Evolutionary conservation across 2,329 filamentous ascomycete genomes (phyloP), one percentile per base, ranked within the genome.

Genomic region (Geosmithia flava): DNA sequence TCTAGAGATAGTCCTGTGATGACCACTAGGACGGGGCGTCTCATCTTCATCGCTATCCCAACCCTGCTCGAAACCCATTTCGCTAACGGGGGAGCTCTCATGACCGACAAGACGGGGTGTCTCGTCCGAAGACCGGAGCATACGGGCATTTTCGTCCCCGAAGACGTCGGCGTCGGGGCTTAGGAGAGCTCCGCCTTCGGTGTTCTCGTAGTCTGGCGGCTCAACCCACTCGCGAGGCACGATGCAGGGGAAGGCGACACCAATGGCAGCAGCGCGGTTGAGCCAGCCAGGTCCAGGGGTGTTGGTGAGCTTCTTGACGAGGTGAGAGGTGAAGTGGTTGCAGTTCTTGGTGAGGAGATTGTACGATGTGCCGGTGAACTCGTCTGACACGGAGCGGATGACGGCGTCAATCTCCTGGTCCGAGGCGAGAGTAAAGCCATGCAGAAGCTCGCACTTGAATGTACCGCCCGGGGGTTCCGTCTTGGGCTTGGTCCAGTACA

Each of bases 261-360:
- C 87, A 53, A 94, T 87, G 55, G 78, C 83, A n/a, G 87, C 87
- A 1, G 87, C 87, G 48, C 87, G 78, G 59, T 94, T 94, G 48
- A 94, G 68, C 84, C 87, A 94, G 17, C 64, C 66, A 0, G 87
- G 87, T 0, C 84, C 85, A 1, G 80, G 69, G 44, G 78, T 75
- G 6, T 81, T 79, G 2, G 85, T 91, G 48, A 94, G 72, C 54
- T 77, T 78, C 60, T 83, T 72, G 64, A 85, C 89, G 17, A 94
- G 74, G 56, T 84, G 80, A 19, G 80, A 80, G 2, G 87, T 91
- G 62, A 94, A 94, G 62, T 94, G 87, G 62, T 94, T 94, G 74
- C 87, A 94, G 64, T 94, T 94, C 56, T 81, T 81, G 19, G 82
- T 88, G 43, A 94, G 72, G 15, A 94, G 75, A 58, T 93, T 91